These are phyloP conservation scores for Drosera capensis DNA, from an alignment of 148 eudicot genomes.

Conservation along the genomic window DNA sequence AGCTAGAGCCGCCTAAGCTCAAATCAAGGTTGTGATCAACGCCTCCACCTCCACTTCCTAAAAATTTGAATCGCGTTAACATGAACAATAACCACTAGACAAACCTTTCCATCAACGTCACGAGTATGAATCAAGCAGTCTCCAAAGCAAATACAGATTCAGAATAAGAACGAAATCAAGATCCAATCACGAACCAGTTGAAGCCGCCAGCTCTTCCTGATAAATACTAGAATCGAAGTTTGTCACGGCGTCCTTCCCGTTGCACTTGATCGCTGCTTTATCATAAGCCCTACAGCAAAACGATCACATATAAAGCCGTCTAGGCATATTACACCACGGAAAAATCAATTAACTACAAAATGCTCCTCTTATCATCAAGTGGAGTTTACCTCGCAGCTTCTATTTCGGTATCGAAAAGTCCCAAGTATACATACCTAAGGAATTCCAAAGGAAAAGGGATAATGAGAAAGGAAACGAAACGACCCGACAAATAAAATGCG, in stretches of 20 bases:
- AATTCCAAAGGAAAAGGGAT: slow-evolving; percentile 36
- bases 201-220: slow-evolving; percentile 25
- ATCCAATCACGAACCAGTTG: too few relatives aligned
- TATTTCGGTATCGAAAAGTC: slow-evolving; percentile 76
- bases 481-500: slow-evolving; percentile 6
- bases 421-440: slow-evolving; percentile 84
- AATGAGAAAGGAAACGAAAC: slow-evolving; percentile 11
- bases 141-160: too few relatives aligned
- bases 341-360: slow-evolving; percentile 9
- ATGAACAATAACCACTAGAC: too few relatives aligned
- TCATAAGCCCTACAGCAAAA: slow-evolving; percentile 65
- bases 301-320: slow-evolving; percentile 3
- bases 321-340: neutral
- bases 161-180: too few relatives aligned
- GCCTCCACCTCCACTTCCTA: slow-evolving; percentile 6
- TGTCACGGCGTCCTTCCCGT: slow-evolving; percentile 59
- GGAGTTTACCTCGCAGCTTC: slow-evolving; percentile 64
- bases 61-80: too few relatives aligned
- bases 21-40: slow-evolving; percentile 13
- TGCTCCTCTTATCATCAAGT: neutral
- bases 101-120: too few relatives aligned
- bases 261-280: slow-evolving; percentile 61
- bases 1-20: too few relatives aligned
- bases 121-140: too few relatives aligned
- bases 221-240: slow-evolving; percentile 54